Evolutionary conservation across 495 filamentous ascomycete genomes (phyloP), one percentile per base, ranked within the genome.

Genomic region (Penicillium chermesinum): DNA sequence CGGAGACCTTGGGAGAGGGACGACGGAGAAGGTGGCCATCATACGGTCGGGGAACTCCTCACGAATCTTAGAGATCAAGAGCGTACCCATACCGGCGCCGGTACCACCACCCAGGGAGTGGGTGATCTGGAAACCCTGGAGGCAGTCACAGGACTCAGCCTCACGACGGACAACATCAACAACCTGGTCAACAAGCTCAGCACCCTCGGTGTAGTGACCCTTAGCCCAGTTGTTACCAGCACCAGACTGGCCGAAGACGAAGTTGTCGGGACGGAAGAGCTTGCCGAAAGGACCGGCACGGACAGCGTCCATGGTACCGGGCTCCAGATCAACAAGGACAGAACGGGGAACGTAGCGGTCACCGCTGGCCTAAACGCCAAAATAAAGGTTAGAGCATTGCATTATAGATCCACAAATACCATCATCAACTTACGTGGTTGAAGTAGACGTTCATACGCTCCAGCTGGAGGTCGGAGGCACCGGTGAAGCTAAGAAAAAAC

Each of bases 371-470:
- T 97, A 53, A n/a, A n/a, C n/a, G n/a, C 40, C 22, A 46, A 50
- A 51, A 30, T 54, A 59, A 63, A 45, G 18, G 44, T 45, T 27
- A 42, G 41, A 46, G 37, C 25, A 19, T n/a, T n/a, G n/a, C n/a
- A n/a, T n/a, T n/a, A n/a, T n/a, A n/a, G n/a, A n/a, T n/a, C n/a
- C n/a, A n/a, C n/a, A n/a, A n/a, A n/a, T n/a, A n/a, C n/a, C n/a
- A n/a, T n/a, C n/a, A n/a, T n/a, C n/a, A 6, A 71, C 77, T 46
- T 70, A 96, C 91, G 87, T 97, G 89, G 78, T 96, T 99, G 84
- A 99, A 99, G 84, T 99, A 99, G 72, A 99, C 93, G 77, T 91
- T 99, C 91, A 99, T 96, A 65, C 93, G 91, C 85, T 99, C 93
- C 52, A 96, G 80, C 80, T 99, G 93, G 67, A 99, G 90, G 74